These are phyloP conservation scores for Cercophora samala DNA, from an alignment of 495 filamentous ascomycete species.

Conservation along the genomic window DNA sequence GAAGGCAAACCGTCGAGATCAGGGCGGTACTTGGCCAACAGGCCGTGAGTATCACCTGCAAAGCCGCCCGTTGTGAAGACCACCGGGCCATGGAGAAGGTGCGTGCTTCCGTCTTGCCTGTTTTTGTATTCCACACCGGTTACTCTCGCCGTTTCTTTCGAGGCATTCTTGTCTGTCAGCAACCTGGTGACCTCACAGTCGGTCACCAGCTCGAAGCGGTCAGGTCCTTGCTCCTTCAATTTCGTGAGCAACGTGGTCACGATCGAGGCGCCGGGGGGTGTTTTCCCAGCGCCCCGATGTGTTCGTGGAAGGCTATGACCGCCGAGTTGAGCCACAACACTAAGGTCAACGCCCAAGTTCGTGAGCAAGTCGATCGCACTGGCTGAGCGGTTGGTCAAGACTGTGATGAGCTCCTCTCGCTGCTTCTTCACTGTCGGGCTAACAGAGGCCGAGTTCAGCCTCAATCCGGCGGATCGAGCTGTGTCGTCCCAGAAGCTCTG, in stretches of 20 bases:
- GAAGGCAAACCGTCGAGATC: conserved; percentile 56
- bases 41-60: conserved; percentile 53
- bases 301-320: conserved; percentile 54
- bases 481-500: conserved; percentile 53
- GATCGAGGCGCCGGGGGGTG: conserved; percentile 54
- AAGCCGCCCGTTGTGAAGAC: conserved; percentile 58
- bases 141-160: conserved; percentile 17
- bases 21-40: conserved; percentile 52
- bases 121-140: conserved; percentile 38
- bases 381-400: conserved; percentile 39
- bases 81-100: conserved; percentile 48
- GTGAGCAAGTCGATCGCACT: conserved; percentile 52
- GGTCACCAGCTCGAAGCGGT: conserved; percentile 45
- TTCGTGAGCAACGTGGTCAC: conserved; percentile 47
- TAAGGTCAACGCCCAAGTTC: conserved; percentile 52
- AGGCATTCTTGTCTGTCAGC: conserved; percentile 21
- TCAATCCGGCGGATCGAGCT: conserved; percentile 44
- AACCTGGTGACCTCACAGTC: conserved; percentile 46
- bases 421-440: conserved; percentile 11
- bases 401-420: conserved; percentile 43
- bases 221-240: conserved; percentile 39
- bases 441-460: conserved; percentile 20
- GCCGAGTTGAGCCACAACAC: conserved; percentile 51
- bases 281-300: conserved; percentile 49
- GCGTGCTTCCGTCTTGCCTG: not conserved